Conservation (phyloP, 2,329 filamentous ascomycete species). For the Penicillium sp. region DNA sequence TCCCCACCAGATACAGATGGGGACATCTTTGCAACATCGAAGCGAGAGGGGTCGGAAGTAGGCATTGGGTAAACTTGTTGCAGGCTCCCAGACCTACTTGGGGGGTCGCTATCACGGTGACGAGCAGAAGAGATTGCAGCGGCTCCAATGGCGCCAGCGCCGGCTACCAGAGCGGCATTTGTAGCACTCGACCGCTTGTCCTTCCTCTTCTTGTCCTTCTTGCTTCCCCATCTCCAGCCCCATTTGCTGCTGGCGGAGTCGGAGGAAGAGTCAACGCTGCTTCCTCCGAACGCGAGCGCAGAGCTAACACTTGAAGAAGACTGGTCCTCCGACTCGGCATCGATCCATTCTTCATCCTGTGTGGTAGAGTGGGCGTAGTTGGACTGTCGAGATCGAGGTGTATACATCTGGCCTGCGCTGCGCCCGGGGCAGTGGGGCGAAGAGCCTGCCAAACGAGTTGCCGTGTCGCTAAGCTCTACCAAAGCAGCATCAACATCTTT, state of each 20-base stretch:
- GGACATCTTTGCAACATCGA: constrained; percentile 52
- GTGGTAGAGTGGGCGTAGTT: constrained; percentile 32
- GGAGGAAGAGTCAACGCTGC: constrained; percentile 55
- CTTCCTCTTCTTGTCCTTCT: constrained; percentile 42
- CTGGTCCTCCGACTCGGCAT: constrained; percentile 52
- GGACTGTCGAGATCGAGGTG: constrained; percentile 28
- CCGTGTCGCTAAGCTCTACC: constrained; percentile 48
- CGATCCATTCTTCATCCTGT: constrained; percentile 57
- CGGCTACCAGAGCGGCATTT: constrained; percentile 40
- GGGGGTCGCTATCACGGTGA: constrained; percentile 30
- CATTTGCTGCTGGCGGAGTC: constrained; percentile 58
- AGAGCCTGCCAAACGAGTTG: constrained; percentile 47
- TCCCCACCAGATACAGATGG: constrained; percentile 25
- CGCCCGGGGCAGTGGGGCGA: constrained; percentile 33
- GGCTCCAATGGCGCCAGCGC: constrained; percentile 44
- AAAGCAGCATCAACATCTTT: constrained; percentile 47
- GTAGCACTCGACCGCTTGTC: constrained; percentile 29
- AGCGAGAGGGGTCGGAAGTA: constrained; percentile 62
- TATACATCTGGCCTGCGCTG: constrained; percentile 37
- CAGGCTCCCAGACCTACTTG: constrained; percentile 46
- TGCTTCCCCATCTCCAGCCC: constrained; percentile 60
- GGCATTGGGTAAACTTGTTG: constrained; percentile 65
- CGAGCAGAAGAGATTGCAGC: constrained; percentile 42
- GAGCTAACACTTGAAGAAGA: constrained; percentile 55
- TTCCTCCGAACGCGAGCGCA: constrained; percentile 61